Percentiles rank a stretch among this genome's conserved stretches.
phyloP scores from a whole-genome alignment of 176 grass and related monocot species.

The Musa itinerans region DNA sequence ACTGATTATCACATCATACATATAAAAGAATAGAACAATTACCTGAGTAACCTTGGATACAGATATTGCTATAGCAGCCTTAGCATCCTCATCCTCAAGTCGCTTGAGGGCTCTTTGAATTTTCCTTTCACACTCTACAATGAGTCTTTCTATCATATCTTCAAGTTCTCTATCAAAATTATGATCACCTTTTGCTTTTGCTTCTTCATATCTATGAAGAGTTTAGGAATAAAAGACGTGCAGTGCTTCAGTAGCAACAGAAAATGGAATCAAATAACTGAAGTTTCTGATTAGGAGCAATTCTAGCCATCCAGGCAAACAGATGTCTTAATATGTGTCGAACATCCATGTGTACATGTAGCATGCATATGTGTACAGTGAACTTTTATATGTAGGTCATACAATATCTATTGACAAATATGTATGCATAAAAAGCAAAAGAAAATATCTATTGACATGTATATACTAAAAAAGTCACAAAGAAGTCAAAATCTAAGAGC shows the following conservation, averaged over 20 bases:
- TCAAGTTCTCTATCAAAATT: conserved; percentile 80
- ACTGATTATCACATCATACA: not conserved
- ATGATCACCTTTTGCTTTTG: conserved; percentile 61
- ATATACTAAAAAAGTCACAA: too few relatives aligned
- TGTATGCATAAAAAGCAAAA: too few relatives aligned
- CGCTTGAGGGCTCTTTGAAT: conserved; percentile 90
- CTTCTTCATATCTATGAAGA: conserved; percentile 78
- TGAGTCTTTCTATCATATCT: conserved; percentile 82
- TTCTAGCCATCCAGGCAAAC: not conserved
- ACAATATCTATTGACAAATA: too few relatives aligned
- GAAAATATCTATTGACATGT: too few relatives aligned
- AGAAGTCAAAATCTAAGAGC: too few relatives aligned
- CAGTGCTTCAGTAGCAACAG: not conserved
- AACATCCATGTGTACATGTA: too few relatives aligned
- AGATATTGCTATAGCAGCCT: conserved; percentile 97
- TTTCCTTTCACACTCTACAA: conserved; percentile 95
- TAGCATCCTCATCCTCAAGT: conserved; percentile 80
- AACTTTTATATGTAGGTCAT: too few relatives aligned
- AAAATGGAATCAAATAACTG: not conserved
- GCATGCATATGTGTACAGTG: too few relatives aligned
- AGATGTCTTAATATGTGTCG: too few relatives aligned
- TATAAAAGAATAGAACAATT: not conserved
- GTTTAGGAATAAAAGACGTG: conserved; percentile 29
- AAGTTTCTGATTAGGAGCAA: not conserved
- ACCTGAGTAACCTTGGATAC: conserved; percentile 81